Percentiles rank a stretch among this genome's conserved stretches.
Conservation (phyloP, 306 rosid genomes). For the Sindora glabra region DNA sequence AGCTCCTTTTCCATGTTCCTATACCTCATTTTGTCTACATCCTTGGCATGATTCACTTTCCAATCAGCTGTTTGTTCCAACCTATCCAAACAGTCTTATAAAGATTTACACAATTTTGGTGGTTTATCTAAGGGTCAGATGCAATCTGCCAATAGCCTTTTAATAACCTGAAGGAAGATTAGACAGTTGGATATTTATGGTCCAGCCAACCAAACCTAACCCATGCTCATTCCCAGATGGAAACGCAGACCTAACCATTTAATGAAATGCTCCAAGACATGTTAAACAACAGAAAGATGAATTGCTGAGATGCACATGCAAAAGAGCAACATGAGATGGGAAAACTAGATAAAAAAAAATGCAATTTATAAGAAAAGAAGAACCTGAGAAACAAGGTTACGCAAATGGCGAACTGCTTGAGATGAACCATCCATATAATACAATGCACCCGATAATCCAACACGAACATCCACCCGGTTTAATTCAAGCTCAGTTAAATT, state of each 20-base stretch:
- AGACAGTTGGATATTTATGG: not conserved
- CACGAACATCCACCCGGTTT: slow-evolving; percentile 92
- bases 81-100: not conserved
- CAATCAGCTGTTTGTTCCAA: not conserved
- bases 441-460: slow-evolving; percentile 84
- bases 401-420: slow-evolving; percentile 96
- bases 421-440: slow-evolving; percentile 98
- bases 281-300: not conserved
- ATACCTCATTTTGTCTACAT: not conserved
- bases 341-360: not conserved
- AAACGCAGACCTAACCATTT: not conserved
- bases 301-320: slow-evolving; percentile 6
- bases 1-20: not conserved
- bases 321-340: slow-evolving; percentile 10
- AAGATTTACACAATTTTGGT: not conserved
- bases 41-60: not conserved
- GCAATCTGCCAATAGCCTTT: not conserved
- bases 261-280: not conserved
- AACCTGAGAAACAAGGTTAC: slow-evolving; percentile 97
- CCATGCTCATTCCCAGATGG: not conserved
- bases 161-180: not conserved
- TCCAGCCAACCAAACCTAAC: not conserved
- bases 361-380: slow-evolving; percentile 18
- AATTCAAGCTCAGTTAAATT: slow-evolving; percentile 93
- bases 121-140: not conserved